Conservation (phyloP, 78 protist species). For the slime mould (Dictyostelium discoideum) region dicty_2.7 NC_007088.5:7113001-7113500, state of each 20-base stretch:
- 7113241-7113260: background rate
- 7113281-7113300: background rate
- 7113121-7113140: background rate
- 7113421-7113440: background rate
- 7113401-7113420: background rate
- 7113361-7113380: background rate
- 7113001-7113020: background rate
- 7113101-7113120: background rate
- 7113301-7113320: background rate
- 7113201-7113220: background rate
- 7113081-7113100: background rate
- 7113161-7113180: background rate
- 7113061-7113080: background rate
- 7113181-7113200: background rate
- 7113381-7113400: background rate
- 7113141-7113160: background rate
- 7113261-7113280: background rate
- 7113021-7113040: background rate
- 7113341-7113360: background rate
- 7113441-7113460: constrained; percentile 1
- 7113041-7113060: background rate
- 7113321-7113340: background rate
- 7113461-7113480: constrained; percentile 64
- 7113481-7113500: constrained; percentile 62
- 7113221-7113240: background rate